Conservation (phyloP, 2,329 filamentous ascomycete species). For the Colletotrichum sp. region DNA sequence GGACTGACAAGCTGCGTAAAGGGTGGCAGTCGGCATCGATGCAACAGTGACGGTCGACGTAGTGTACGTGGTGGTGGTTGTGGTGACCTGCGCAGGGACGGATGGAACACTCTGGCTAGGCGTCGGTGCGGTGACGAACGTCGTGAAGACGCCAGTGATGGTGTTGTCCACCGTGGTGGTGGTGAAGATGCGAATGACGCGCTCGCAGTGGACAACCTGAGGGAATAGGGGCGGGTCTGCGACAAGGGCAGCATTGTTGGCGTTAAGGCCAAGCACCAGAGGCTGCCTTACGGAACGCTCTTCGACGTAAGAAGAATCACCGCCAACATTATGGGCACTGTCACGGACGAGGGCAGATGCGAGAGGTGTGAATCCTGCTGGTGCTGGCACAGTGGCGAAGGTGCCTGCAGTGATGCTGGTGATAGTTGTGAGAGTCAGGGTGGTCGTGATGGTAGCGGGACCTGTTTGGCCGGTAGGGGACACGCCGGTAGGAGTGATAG, state of each 20-base stretch:
- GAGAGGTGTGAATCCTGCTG: neutral
- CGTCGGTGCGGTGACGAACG: neutral
- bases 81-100: neutral
- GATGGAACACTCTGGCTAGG: neutral
- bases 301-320: neutral
- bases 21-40: neutral
- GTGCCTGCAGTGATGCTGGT: neutral
- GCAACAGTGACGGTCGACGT: neutral
- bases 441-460: neutral
- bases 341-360: neutral
- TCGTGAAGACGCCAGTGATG: neutral
- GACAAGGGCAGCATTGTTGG: neutral
- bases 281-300: neutral
- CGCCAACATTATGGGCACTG: neutral
- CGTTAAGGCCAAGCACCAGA: neutral
- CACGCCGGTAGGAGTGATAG: neutral
- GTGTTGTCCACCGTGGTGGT: neutral
- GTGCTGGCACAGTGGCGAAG: neutral
- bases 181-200: slow-evolving; percentile 1
- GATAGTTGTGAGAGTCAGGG: neutral
- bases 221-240: neutral
- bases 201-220: slow-evolving; percentile 6
- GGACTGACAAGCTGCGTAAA: slow-evolving; percentile 8
- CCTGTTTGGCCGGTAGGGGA: neutral
- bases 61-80: neutral